Evolutionary conservation across 352 stramenopile species (phyloP).

Genomic region (Pythium phragmitis): DNA sequence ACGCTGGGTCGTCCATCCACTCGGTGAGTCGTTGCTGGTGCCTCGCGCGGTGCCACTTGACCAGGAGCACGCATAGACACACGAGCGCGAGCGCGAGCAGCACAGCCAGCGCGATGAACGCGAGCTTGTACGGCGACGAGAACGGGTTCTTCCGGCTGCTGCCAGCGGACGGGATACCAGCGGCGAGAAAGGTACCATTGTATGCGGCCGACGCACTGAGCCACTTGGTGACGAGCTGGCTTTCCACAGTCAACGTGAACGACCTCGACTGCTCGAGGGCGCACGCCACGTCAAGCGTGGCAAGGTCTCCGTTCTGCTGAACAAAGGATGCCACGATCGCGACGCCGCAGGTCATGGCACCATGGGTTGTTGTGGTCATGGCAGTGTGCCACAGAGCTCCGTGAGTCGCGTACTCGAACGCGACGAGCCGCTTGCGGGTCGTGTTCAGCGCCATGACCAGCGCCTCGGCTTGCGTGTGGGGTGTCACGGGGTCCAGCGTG

Average conservation of each 20-base stretch:
- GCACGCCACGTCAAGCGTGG: slow-evolving; percentile 21
- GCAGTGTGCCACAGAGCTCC: slow-evolving; percentile 17
- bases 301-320: slow-evolving; percentile 10
- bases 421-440: slow-evolving; percentile 29
- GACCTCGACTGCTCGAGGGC: slow-evolving; percentile 1
- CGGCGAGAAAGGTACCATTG: slow-evolving; percentile 7
- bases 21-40: slow-evolving; percentile 3
- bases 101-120: slow-evolving; percentile 34
- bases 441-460: slow-evolving; percentile 23
- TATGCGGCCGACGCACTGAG: slow-evolving; percentile 3
- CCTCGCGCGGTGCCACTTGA: slow-evolving; percentile 28
- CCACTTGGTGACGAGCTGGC: background rate
- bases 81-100: slow-evolving; percentile 32
- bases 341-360: slow-evolving; percentile 14
- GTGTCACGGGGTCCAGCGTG: slow-evolving; percentile 33
- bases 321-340: slow-evolving; percentile 29
- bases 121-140: slow-evolving; percentile 13
- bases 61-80: slow-evolving; percentile 26
- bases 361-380: slow-evolving; percentile 1
- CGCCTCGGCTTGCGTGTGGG: slow-evolving; percentile 24
- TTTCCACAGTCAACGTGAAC: slow-evolving; percentile 15
- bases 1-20: slow-evolving; percentile 8
- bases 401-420: slow-evolving; percentile 31
- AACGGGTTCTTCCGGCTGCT: slow-evolving; percentile 2
- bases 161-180: background rate